These are phyloP conservation scores for Ogataea wickerhamii DNA, from an alignment of 805 yeast genomes.

Conservation along the genomic window DNA sequence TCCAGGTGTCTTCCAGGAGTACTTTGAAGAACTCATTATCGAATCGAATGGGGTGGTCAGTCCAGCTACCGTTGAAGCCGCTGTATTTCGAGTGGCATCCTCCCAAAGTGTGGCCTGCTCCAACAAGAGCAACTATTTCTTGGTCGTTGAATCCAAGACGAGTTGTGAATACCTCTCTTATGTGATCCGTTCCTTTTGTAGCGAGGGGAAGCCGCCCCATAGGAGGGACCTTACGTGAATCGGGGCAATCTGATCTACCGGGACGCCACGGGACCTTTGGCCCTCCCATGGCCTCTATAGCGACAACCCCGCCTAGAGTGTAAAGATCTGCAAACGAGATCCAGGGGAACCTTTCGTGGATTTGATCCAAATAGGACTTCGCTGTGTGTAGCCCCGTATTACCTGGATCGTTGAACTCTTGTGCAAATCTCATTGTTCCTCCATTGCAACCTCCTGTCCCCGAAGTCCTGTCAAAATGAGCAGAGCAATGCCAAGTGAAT, in stretches of 20 bases:
- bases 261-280: conserved; percentile 80
- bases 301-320: conserved; percentile 75
- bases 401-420: conserved; percentile 54
- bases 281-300: conserved; percentile 75
- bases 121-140: conserved; percentile 70
- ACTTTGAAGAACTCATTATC: conserved; percentile 42
- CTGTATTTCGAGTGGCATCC: conserved; percentile 60
- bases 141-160: conserved; percentile 67
- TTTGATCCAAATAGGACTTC: conserved; percentile 51
- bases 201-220: conserved; percentile 78
- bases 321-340: conserved; percentile 75
- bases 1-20: conserved; percentile 49
- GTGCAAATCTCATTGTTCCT: conserved; percentile 58
- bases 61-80: conserved; percentile 51
- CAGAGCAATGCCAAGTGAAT: conserved; percentile 83
- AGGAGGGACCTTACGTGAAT: conserved; percentile 49
- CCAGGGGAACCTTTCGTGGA: conserved; percentile 62
- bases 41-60: conserved; percentile 37
- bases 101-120: conserved; percentile 77
- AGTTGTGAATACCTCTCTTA: conserved; percentile 52
- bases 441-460: conserved; percentile 66
- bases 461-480: conserved; percentile 63
- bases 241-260: conserved; percentile 64
- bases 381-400: conserved; percentile 65
- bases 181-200: conserved; percentile 57